Evolutionary conservation across 805 yeast species (phyloP).

Genomic region (Wickerhamomyces chambardii): DNA sequence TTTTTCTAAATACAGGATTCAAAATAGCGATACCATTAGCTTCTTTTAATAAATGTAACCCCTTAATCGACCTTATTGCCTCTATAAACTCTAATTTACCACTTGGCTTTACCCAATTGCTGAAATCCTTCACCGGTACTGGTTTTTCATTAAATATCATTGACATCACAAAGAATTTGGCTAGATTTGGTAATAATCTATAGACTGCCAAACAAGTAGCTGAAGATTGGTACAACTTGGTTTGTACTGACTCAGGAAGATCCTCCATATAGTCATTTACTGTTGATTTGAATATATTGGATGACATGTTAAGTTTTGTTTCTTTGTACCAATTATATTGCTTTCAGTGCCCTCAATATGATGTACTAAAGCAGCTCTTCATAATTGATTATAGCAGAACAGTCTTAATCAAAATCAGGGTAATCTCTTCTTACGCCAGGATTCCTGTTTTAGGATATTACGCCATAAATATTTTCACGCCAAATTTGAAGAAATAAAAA

Average conservation of each 20-base stretch:
- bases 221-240: constrained; percentile 75
- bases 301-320: constrained; percentile 7
- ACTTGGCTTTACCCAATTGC: constrained; percentile 62
- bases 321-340: no score
- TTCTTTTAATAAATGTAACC: constrained; percentile 69
- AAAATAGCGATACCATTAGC: constrained; percentile 37
- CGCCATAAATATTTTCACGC: no score
- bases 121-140: constrained; percentile 56
- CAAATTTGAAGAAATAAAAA: no score
- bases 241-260: constrained; percentile 79
- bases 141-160: constrained; percentile 78
- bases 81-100: constrained; percentile 53
- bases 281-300: constrained; percentile 48
- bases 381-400: no score
- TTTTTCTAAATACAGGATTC: constrained; percentile 65
- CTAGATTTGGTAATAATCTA: constrained; percentile 79
- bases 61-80: constrained; percentile 66
- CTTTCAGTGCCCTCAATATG: no score
- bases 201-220: constrained; percentile 94
- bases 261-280: constrained; percentile 88
- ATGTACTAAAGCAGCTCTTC: no score
- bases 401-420: no score
- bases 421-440: no score
- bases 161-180: constrained; percentile 82
- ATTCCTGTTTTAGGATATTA: no score